Base-by-base conservation (phyloP, 148 eudicot genomes). In the Rhododendron molle region DNA sequence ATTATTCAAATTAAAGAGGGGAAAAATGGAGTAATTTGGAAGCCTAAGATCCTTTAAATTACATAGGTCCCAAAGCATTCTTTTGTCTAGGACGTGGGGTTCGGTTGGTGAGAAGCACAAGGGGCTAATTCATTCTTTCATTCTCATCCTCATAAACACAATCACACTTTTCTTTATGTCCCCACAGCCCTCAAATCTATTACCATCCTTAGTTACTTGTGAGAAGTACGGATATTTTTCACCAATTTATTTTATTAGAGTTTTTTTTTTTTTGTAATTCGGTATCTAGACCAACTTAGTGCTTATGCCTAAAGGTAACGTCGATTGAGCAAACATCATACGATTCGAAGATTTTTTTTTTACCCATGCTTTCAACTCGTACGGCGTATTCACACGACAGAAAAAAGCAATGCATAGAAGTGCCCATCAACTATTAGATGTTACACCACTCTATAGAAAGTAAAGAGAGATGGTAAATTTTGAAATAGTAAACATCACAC, bases 51-150 rank as follows among this genome's bases (percentile, higher is more conserved):
- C 46, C 88, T 86, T 77, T 62, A 30, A 54, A 65, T 7, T n/a
- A 54, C 65, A 86, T 78, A 81, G 86, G 71, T 80, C 88, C 81
- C 62, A 83, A 44, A 32, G 47, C 79, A 49, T 34, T 85, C 77
- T 76, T 56, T n/a, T 71, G 11, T 18, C 44, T 81, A 60, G 47
- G 81, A 81, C 54, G 16, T 60, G 87, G 90, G 91, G 72, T 85
- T 62, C 88, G 92, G 92, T 90, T 82, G 90, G 90, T 88, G 83
- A 90, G 90, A 84, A 88, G 87, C 92, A 90, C 80, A 82, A 72
- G 76, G 38, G 18, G 38, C 88, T 87, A 2, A 34, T 87, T 88
- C 88, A 87, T 78, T 81, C 76, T 56, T 87, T 88, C 88, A 87
- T 78, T 81, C 76, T 56, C 76, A 71, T 69, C 71, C 85, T 7